phyloP scores from a whole-genome alignment of 768 basidiomycete species.

The Artomyces pyxidatus region DNA sequence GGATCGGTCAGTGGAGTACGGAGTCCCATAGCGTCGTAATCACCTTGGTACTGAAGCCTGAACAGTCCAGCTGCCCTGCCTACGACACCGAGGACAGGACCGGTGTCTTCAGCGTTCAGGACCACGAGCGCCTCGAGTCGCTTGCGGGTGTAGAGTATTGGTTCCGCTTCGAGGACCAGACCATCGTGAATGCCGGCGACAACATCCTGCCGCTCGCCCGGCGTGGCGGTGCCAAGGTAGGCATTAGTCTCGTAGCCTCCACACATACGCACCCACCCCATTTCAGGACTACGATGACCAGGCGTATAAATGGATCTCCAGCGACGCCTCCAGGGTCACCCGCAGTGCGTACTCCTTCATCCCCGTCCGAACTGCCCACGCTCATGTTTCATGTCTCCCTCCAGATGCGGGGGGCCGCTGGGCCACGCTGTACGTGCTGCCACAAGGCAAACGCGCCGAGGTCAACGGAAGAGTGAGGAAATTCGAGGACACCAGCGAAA shows the following conservation, averaged over 20 bases:
- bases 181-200: background rate
- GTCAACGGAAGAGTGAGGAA: background rate
- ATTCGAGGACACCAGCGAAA: background rate
- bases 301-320: slow-evolving; percentile 4
- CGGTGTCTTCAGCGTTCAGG: no score
- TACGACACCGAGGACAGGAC: no score
- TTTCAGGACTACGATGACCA: slow-evolving; percentile 2
- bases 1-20: no score
- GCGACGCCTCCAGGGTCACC: background rate
- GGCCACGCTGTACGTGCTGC: background rate
- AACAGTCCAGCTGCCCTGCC: no score
- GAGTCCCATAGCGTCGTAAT: no score
- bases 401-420: background rate
- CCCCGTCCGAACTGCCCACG: background rate
- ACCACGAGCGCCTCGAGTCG: no score
- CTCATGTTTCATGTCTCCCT: background rate
- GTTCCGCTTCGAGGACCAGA: slow-evolving; percentile 3
- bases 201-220: background rate
- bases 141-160: slow-evolving; percentile 2
- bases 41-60: no score
- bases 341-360: background rate
- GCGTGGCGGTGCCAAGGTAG: background rate
- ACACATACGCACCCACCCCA: no score
- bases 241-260: background rate
- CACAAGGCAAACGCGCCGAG: background rate